Base-by-base conservation (phyloP, 1,139 yeast species). In the Diutina sp. region DNA sequence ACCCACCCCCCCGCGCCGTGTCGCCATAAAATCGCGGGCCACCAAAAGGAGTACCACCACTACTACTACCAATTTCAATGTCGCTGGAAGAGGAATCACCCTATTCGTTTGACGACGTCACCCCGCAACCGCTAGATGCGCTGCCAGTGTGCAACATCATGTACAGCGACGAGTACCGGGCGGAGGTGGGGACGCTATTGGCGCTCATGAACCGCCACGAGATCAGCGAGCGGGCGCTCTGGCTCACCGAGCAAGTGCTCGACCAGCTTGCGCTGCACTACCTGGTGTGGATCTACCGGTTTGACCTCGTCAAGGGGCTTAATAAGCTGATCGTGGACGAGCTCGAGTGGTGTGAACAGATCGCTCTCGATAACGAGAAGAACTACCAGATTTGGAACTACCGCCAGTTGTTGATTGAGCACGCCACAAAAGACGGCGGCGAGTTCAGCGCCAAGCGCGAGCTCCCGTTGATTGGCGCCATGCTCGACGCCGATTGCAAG, bases 341-440 rank as follows among this genome's bases (percentile, higher is more conserved):
- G 65, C 70, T 87, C 48, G 80, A 80, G 54, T 90, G 96, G 96
- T 78, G 91, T 61, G 95, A 89, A 62, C 76, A 77, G 48, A 72
- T 87, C 51, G 93, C 97, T 0, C 66, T 87, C 56, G 84, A 79
- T 9, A 85, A 88, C 66, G 87, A 91, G 54, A 93, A 93, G 69
- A 93, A 91, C 71, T 93, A 95, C 71, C 99, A 93, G 69, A 86
- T 93, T 32, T 93, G 99, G 99, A 89, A 90, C 64, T 90, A 91
- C 66, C 79, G 97, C 56, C 91, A 87, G 65, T 69, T 81, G 55
- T 63, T 86, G 6, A 71, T 84, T 56, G 73, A 73, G 51, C 61
- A 68, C 55, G 63, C 77, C 59, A 45, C 69, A 63, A 59, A 67
- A 60, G 41, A 61, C 55, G 61, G 60, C 12, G 57, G 56, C 52